Conservation (phyloP, 1,284 basidiomycete genomes). For the Hortiboletus rubellus region DNA sequence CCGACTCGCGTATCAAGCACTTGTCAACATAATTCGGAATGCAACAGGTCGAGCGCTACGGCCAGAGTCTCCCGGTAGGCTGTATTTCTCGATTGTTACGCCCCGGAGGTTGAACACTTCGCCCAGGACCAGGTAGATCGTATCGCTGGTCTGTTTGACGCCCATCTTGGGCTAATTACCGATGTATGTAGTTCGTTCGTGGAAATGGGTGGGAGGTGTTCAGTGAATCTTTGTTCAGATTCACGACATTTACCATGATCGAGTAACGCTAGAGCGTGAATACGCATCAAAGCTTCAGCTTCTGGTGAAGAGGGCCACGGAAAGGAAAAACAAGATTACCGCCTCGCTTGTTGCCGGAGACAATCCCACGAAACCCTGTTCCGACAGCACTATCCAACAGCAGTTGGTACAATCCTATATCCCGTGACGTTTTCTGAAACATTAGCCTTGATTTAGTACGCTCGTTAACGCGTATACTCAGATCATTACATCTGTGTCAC, state of each 20-base stretch:
- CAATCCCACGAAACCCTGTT: constrained; percentile 64
- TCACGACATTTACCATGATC: constrained; percentile 68
- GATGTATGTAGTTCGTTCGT: constrained; percentile 47
- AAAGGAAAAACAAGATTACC: constrained; percentile 66
- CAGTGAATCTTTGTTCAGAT: constrained; percentile 44
- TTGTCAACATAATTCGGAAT: constrained; percentile 13
- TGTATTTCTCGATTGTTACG: not conserved
- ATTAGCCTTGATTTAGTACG: constrained; percentile 47
- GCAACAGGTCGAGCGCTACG: constrained; percentile 41
- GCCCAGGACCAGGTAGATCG: constrained; percentile 59
- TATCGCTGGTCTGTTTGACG: constrained; percentile 53
- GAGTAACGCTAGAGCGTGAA: constrained; percentile 69
- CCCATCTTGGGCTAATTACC: constrained; percentile 60
- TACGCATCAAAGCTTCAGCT: constrained; percentile 69
- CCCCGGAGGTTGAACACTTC: constrained; percentile 12
- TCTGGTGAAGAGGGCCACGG: constrained; percentile 63
- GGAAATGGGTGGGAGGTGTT: constrained; percentile 1
- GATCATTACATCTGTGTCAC: constrained; percentile 59
- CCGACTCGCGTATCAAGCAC: not conserved
- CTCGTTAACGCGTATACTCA: constrained; percentile 65
- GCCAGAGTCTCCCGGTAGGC: constrained; percentile 51
- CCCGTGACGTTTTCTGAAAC: constrained; percentile 14
- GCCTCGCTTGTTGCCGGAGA: constrained; percentile 58
- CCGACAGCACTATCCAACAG: constrained; percentile 50
- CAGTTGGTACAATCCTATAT: constrained; percentile 45